phyloP scores from a whole-genome alignment of 106 monocot species.

The Xerophyta viscosa region DNA sequence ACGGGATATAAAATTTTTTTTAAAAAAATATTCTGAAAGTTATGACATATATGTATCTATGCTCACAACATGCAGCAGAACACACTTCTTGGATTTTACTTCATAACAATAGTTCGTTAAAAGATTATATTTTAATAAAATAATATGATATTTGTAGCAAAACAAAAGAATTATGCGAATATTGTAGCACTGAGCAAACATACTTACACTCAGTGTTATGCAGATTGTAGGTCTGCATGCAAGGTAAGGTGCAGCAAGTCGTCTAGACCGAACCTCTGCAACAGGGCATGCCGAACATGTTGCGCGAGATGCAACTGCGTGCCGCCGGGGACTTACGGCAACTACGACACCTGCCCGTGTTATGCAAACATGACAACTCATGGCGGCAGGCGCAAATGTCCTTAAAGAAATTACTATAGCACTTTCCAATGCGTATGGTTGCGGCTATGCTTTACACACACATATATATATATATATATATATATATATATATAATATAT shows the following conservation, averaged over 20 bases:
- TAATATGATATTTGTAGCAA: too few relatives aligned
- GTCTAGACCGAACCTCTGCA: slow-evolving; percentile 35
- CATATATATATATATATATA: too few relatives aligned
- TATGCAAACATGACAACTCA: slow-evolving; percentile 33
- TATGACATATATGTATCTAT: too few relatives aligned
- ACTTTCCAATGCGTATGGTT: too few relatives aligned
- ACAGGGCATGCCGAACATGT: slow-evolving; percentile 39
- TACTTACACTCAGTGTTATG: neutral
- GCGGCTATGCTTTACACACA: too few relatives aligned
- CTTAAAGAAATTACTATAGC: slow-evolving; percentile 13
- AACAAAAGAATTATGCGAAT: neutral
- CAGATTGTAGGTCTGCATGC: slow-evolving; percentile 34
- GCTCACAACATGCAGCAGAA: too few relatives aligned
- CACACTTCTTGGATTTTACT: too few relatives aligned
- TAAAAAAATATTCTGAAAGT: too few relatives aligned
- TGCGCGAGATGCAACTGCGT: slow-evolving; percentile 49
- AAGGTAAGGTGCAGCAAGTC: slow-evolving; percentile 26
- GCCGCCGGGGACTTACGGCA: slow-evolving; percentile 45
- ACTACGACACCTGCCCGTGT: slow-evolving; percentile 38
- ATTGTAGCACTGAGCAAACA: neutral
- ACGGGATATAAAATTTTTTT: too few relatives aligned
- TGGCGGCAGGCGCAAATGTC: slow-evolving; percentile 34
- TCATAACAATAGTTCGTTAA: too few relatives aligned
- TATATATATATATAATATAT: too few relatives aligned
- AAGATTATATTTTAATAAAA: too few relatives aligned